These are phyloP conservation scores for Ustilago shanxiensis DNA, from an alignment of 1,284 basidiomycete species.

Conservation along the genomic window DNA sequence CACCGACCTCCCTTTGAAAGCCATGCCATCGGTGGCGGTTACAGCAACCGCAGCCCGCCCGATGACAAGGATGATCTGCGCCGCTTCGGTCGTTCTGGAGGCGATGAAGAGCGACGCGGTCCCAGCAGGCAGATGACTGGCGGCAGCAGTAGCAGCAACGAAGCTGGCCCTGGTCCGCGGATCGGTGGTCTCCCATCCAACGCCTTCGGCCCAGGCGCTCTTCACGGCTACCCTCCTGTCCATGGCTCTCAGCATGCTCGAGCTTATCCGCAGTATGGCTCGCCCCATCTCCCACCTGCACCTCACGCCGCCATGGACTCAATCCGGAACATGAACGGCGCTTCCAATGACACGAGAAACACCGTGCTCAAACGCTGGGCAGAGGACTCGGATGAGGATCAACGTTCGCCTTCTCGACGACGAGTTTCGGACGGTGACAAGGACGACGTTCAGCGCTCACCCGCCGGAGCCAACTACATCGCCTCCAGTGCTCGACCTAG, in stretches of 20 bases:
- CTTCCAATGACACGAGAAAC: conserved; percentile 1
- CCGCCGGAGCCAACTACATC: conserved; percentile 22
- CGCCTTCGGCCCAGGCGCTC: conserved; percentile 11
- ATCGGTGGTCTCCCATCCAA: conserved; percentile 39
- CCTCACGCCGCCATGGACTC: background rate
- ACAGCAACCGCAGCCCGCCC: conserved; percentile 45
- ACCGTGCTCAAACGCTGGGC: conserved; percentile 30
- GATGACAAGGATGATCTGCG: conserved; percentile 44
- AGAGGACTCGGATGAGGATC: conserved; percentile 31
- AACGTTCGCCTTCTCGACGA: conserved; percentile 26
- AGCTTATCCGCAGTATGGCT: conserved; percentile 9
- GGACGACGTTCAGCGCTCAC: conserved; percentile 29
- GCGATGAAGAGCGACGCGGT: conserved; percentile 31
- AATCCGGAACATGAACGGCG: conserved; percentile 1
- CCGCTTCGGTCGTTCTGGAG: conserved; percentile 40
- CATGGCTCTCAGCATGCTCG: conserved; percentile 7
- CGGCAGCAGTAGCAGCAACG: conserved; percentile 23
- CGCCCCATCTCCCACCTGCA: conserved; percentile 11
- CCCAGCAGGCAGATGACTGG: conserved; percentile 23
- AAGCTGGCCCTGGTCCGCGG: conserved; percentile 24
- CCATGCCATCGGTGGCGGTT: conserved; percentile 26
- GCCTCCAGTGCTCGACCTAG: conserved; percentile 5
- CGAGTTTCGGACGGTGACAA: conserved; percentile 40
- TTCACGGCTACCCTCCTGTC: background rate
- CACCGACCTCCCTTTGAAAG: conserved; percentile 29